Percentiles rank a stretch among this genome's conserved stretches.
These are phyloP conservation scores for Conticribra weissflogii DNA, from an alignment of 108 stramenopile species.

Conservation along the genomic window DNA sequence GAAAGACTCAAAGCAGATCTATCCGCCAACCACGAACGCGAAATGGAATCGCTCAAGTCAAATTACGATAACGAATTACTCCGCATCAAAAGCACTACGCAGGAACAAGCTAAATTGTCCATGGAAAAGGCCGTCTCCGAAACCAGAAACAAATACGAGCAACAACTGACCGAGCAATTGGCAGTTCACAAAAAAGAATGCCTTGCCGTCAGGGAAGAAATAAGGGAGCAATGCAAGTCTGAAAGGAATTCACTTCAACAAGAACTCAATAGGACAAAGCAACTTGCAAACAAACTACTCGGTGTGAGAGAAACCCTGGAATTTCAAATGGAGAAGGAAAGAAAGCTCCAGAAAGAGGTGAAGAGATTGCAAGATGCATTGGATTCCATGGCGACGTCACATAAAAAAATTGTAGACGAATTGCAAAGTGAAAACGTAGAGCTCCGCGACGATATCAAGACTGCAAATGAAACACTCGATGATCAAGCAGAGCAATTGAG, in stretches of 20 bases:
- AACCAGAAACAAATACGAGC: conserved; percentile 25
- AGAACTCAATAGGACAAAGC: conserved; percentile 11
- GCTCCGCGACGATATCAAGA: conserved; percentile 5
- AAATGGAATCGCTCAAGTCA: conserved; percentile 35
- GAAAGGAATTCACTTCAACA: conserved; percentile 19
- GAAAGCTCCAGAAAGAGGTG: conserved; percentile 23
- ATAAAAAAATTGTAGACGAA: conserved; percentile 18
- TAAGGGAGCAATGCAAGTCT: background rate
- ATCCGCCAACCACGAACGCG: conserved; percentile 15
- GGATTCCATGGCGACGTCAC: conserved; percentile 5
- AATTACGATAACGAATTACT: conserved; percentile 29
- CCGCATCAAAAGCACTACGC: conserved; percentile 12
- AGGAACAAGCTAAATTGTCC: conserved; percentile 30
- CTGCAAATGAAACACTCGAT: background rate
- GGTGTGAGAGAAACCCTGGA: conserved; percentile 12
- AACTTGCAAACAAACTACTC: conserved; percentile 22
- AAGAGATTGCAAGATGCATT: conserved; percentile 15
- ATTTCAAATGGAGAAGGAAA: conserved; percentile 2
- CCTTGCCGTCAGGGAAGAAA: conserved; percentile 6
- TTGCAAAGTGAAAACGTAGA: conserved; percentile 22
- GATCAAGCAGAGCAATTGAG: background rate
- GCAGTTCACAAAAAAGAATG: conserved; percentile 7
- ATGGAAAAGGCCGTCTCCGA: conserved; percentile 29
- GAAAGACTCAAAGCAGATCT: conserved; percentile 25
- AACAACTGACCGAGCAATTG: conserved; percentile 22